Conservation (phyloP, 345 rosid genomes). For the Eucalyptus polyanthemos region DNA sequence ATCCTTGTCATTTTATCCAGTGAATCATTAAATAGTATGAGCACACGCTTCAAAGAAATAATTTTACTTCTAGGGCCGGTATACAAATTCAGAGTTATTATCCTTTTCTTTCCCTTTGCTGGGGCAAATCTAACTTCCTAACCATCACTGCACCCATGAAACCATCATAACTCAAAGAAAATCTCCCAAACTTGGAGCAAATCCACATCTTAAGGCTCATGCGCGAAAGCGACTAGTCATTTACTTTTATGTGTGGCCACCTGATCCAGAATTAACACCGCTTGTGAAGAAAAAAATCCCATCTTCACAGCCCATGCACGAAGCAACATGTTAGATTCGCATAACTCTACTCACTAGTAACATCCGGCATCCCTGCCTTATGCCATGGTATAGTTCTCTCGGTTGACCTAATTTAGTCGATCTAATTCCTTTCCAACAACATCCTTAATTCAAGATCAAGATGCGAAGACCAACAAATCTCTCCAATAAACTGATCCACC, state of each 20-base stretch:
- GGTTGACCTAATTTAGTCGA: not conserved
- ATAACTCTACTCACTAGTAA: not conserved
- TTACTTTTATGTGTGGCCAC: not conserved
- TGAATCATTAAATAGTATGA: not conserved
- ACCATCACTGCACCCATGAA: not conserved
- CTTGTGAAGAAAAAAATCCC: not conserved
- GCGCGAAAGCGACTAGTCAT: not conserved
- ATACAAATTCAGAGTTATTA: not conserved
- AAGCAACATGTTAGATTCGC: not conserved
- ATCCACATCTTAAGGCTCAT: not conserved
- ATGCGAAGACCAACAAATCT: not conserved
- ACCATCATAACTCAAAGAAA: not conserved
- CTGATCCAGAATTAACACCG: not conserved
- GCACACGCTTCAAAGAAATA: not conserved
- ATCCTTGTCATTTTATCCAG: not conserved
- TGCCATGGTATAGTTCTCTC: not conserved
- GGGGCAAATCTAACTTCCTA: not conserved
- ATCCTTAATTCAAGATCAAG: not conserved
- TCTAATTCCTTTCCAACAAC: not conserved
- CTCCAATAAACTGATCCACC: not conserved
- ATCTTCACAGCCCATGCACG: not conserved
- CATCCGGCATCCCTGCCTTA: not conserved
- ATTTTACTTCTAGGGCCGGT: not conserved
- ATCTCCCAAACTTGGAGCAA: not conserved
- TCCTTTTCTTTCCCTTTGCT: not conserved